Base-by-base conservation (phyloP, 306 rosid species). In the Corylus americana region DNA sequence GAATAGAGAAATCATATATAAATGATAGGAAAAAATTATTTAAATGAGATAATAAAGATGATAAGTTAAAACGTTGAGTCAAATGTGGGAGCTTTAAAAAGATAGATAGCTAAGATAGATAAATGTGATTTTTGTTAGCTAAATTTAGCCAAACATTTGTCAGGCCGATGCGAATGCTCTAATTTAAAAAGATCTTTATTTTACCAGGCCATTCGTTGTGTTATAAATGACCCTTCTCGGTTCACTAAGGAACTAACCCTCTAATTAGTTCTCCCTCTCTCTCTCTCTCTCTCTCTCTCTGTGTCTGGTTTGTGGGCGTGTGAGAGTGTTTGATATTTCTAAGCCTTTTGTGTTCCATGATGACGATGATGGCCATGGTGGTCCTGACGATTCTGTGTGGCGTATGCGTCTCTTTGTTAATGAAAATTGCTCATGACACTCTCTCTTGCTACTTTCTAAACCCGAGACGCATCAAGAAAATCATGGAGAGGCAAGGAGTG, bases 401-500 rank as follows among this genome's bases (percentile, higher is more conserved):
- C 55, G 68, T 86, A 11, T 49, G 88, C 0, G 11, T 81, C 11
- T 57, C 84, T 71, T 75, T 87, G 55, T 51, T 93, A 8, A n/a
- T 83, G 8, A 91, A 80, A 83, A 74, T 88, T 10, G 80, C 82
- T 10, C 89, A 86, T 73, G 90, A 85, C 31, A 89, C 81, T 27
- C 35, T 96, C 71, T 82, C 87, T 6, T 89, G 86, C 63, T 96
- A 96, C 88, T 88, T 73, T 55, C 37, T 91, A 17, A 93, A 86
- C 18, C 99, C 99, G 7, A 82, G 89, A 50, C 87, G 96, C 70
- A 91, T 96, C 81, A 85, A 83, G 81, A 88, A 62, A 81, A 83
- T 79, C 78, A 96, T 96, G 99, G 96, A 87, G 55, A 78, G 68
- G 84, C 99, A 96, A 91, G 99, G 99, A 4, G 92, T 93, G 53